phyloP scores from a whole-genome alignment of 345 rosid species.

The Noccaea caerulescens region DNA sequence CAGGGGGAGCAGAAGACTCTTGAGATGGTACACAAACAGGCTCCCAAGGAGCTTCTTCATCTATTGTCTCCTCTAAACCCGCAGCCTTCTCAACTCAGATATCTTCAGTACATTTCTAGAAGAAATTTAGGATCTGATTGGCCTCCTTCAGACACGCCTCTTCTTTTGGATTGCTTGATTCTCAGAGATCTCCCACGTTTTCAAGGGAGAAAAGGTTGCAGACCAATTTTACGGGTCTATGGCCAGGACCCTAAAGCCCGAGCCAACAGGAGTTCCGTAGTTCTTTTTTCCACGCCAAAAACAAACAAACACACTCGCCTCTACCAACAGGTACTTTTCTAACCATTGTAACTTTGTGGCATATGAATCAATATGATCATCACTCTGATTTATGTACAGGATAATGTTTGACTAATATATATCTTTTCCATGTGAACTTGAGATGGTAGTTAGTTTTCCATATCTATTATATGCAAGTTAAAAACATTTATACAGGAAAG shows the following conservation, averaged over 20 bases:
- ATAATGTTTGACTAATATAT: not conserved
- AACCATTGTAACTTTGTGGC: conserved; percentile 33
- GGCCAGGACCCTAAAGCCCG: conserved; percentile 83
- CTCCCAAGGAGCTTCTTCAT: conserved; percentile 91
- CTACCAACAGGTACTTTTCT: conserved; percentile 63
- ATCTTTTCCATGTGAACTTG: conserved; percentile 18
- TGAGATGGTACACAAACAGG: conserved; percentile 98
- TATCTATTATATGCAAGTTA: not conserved
- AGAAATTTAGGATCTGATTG: conserved; percentile 85
- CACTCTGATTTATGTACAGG: conserved; percentile 7
- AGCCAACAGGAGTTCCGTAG: conserved; percentile 82
- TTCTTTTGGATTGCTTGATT: conserved; percentile 84
- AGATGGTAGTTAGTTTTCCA: conserved; percentile 8
- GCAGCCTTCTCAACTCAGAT: conserved; percentile 93
- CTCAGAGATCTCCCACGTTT: conserved; percentile 77
- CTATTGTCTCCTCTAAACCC: conserved; percentile 83
- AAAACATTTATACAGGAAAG: not conserved
- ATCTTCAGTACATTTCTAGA: conserved; percentile 96
- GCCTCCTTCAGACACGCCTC: conserved; percentile 95
- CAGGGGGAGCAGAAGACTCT: conserved; percentile 96
- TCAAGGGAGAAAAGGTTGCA: conserved; percentile 76
- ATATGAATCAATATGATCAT: conserved; percentile 5
- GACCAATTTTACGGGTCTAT: conserved; percentile 83
- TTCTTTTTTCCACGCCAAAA: conserved; percentile 75
- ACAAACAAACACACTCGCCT: conserved; percentile 63